These are phyloP conservation scores for Dichomitus squalens DNA, from an alignment of 1,284 basidiomycete species.

Conservation along the genomic window DNA sequence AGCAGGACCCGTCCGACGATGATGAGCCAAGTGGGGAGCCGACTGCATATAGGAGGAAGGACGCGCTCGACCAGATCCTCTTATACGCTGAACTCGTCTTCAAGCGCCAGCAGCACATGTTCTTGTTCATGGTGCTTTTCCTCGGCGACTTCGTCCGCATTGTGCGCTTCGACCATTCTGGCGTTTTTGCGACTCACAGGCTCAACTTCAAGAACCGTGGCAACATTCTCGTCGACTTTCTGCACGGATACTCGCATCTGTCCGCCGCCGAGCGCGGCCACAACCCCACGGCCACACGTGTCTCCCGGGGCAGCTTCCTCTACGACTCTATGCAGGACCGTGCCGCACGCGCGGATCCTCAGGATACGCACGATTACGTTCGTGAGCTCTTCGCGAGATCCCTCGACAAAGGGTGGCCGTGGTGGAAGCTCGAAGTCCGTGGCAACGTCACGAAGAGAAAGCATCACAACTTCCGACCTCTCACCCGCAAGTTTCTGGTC, in stretches of 20 bases:
- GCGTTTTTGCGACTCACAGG: constrained; percentile 11
- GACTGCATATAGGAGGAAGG: background rate
- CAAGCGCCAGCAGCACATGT: constrained; percentile 12
- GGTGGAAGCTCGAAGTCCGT: constrained; percentile 6
- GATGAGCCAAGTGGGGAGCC: background rate
- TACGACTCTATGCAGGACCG: background rate
- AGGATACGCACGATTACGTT: constrained; percentile 1
- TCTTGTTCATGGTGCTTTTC: constrained; percentile 17
- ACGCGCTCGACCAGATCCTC: background rate
- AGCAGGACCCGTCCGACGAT: constrained; percentile 6
- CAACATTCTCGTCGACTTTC: constrained; percentile 10
- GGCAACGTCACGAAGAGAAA: no score
- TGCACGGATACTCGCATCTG: constrained; percentile 14
- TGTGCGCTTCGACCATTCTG: constrained; percentile 22
- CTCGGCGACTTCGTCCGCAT: constrained; percentile 15
- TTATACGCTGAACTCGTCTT: constrained; percentile 1
- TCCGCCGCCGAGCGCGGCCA: constrained; percentile 11
- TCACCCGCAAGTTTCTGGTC: constrained; percentile 2
- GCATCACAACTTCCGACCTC: no score
- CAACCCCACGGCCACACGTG: constrained; percentile 10
- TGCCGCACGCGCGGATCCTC: background rate
- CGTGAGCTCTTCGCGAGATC: constrained; percentile 1
- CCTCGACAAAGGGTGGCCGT: constrained; percentile 2
- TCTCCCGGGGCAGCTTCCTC: background rate
- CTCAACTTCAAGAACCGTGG: constrained; percentile 17